Percentiles rank a stretch among this genome's conserved stretches.
These are phyloP conservation scores for Capronia epimyces DNA, from an alignment of 2,329 filamentous ascomycete genomes.

Conservation along the genomic window DNA sequence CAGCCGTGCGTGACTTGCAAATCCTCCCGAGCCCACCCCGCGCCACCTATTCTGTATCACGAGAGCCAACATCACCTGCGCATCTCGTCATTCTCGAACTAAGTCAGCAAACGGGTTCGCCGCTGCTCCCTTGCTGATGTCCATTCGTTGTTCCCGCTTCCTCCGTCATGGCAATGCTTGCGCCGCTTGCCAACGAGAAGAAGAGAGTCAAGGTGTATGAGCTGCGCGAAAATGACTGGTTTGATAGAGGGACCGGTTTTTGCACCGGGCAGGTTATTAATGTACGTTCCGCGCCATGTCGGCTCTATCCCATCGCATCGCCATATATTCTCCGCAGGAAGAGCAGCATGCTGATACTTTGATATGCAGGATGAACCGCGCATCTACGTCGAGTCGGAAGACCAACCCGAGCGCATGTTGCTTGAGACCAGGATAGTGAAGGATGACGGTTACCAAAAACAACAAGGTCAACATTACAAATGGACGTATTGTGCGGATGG, in stretches of 20 bases:
- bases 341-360: constrained; percentile 10
- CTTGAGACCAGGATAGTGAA: constrained; percentile 86
- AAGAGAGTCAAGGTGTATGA: constrained; percentile 95
- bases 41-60: constrained; percentile 23
- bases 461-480: constrained; percentile 62
- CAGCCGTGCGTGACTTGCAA: background rate
- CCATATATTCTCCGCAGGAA: background rate
- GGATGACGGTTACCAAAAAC: constrained; percentile 96
- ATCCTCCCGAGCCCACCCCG: constrained; percentile 15
- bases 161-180: constrained; percentile 42
- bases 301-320: background rate
- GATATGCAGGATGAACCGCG: constrained; percentile 66
- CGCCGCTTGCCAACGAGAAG: constrained; percentile 46
- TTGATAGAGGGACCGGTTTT: constrained; percentile 92
- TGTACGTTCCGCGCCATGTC: constrained; percentile 49
- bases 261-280: constrained; percentile 72
- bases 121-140: constrained; percentile 21
- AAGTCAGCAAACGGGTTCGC: constrained; percentile 12
- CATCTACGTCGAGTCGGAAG: constrained; percentile 89
- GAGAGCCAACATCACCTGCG: constrained; percentile 10
- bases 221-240: constrained; percentile 98
- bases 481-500: constrained; percentile 12
- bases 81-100: constrained; percentile 6
- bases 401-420: constrained; percentile 74
- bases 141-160: constrained; percentile 19